A percentile compares a stretch with the other conserved stretches of the same genome.
phyloP scores from a whole-genome alignment of 306 rosid genomes.

The Begonia loranthoides region DNA sequence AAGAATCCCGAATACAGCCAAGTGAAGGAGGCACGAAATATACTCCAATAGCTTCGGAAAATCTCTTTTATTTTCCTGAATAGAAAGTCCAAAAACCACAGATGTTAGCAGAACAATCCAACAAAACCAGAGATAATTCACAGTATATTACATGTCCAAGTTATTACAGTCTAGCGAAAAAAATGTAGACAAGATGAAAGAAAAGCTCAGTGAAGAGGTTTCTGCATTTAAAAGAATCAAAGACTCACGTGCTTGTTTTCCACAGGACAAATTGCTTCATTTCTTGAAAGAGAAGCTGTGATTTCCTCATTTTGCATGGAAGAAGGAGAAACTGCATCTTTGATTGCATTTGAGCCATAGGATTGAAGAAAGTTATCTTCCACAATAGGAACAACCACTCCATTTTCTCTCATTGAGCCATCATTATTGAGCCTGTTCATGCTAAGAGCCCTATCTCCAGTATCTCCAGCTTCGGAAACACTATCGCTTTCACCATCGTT shows the following conservation, averaged over 20 bases:
- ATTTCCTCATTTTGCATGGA: constrained; percentile 24
- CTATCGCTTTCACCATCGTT: constrained; percentile 26
- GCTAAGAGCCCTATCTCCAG: constrained; percentile 72
- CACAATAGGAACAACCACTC: constrained; percentile 22
- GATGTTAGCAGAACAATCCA: not conserved
- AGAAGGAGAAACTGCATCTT: constrained; percentile 17
- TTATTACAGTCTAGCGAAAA: no score
- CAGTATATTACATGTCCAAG: no score
- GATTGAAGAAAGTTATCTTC: constrained; percentile 21
- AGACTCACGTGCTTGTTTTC: constrained; percentile 36
- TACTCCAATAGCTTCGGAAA: constrained; percentile 28
- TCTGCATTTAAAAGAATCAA: not conserved
- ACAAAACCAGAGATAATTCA: not conserved
- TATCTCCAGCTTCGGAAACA: constrained; percentile 86
- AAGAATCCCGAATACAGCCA: constrained; percentile 50
- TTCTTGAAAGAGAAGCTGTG: constrained; percentile 18
- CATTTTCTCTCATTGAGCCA: constrained; percentile 31
- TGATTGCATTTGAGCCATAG: constrained; percentile 8
- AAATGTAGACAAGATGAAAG: no score
- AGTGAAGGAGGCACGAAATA: constrained; percentile 28
- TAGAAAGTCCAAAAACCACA: not conserved
- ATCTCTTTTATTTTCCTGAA: constrained; percentile 14
- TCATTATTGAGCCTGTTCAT: constrained; percentile 34
- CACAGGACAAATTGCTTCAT: constrained; percentile 18
- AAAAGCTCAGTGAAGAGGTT: no score